Evolutionary conservation across 331 rosid species (phyloP).

Genomic region (Saraca asoca): DNA sequence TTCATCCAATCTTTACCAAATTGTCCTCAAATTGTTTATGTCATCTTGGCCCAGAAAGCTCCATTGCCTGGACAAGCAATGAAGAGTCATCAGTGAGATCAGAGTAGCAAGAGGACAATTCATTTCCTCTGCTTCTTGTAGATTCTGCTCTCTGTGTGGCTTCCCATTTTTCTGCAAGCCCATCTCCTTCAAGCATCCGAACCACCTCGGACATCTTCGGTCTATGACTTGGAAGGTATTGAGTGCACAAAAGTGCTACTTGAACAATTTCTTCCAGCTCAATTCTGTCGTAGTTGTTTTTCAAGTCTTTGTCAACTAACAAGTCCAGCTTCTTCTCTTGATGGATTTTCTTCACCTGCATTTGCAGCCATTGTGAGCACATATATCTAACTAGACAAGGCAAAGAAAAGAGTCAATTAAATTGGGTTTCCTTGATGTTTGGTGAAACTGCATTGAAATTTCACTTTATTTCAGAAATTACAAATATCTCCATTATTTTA

Average conservation of each 20-base stretch:
- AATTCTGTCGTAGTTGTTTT: constrained; percentile 63
- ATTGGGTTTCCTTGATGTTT: no score
- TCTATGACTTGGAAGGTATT: constrained; percentile 73
- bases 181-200: constrained; percentile 98
- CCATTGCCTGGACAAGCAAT: constrained; percentile 91
- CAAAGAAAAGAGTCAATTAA: constrained; percentile 2
- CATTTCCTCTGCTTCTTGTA: constrained; percentile 69
- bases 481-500: no score
- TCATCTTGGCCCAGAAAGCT: constrained; percentile 97
- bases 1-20: constrained; percentile 23
- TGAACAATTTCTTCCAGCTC: constrained; percentile 89
- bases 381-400: background rate
- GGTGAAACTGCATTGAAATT: no score
- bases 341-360: constrained; percentile 86
- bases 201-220: constrained; percentile 98
- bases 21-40: constrained; percentile 3
- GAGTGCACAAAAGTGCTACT: constrained; percentile 90
- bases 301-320: constrained; percentile 79
- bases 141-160: constrained; percentile 86
- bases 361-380: background rate
- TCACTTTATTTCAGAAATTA: no score
- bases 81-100: constrained; percentile 96
- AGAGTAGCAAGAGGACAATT: constrained; percentile 82
- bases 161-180: constrained; percentile 98
- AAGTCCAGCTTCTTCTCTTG: constrained; percentile 83